Percentiles rank a stretch among this genome's conserved stretches.
Evolutionary conservation across 192 early-diverging fungal genomes (phyloP).

Genomic region (Oehlia diaphana): DNA sequence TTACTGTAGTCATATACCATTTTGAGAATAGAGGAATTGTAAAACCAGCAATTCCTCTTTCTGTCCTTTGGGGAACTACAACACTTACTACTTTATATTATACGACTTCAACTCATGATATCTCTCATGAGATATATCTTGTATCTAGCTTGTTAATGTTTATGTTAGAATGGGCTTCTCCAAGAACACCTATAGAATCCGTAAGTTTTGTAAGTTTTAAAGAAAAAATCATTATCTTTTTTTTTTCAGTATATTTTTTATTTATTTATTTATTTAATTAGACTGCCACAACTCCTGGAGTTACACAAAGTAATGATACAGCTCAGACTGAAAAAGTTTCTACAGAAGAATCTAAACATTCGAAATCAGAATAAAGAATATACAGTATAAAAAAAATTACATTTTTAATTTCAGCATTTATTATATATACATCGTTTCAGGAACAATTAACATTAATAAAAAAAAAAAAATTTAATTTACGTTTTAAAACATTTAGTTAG

Average conservation of each 20-base stretch:
- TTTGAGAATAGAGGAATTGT: conserved; percentile 29
- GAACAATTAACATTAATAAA: no score
- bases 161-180: conserved; percentile 22
- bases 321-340: background rate
- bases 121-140: conserved; percentile 29
- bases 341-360: background rate
- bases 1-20: conserved; percentile 30
- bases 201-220: conserved; percentile 18
- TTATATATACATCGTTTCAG: no score
- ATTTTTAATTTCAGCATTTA: no score
- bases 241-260: background rate
- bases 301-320: background rate
- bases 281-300: background rate
- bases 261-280: background rate
- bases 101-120: conserved; percentile 22
- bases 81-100: conserved; percentile 30
- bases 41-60: conserved; percentile 27
- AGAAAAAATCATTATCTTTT: background rate
- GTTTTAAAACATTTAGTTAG: background rate
- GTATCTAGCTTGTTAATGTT: conserved; percentile 29
- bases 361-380: background rate
- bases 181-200: background rate
- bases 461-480: no score
- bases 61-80: conserved; percentile 20
- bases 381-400: no score